Conservation (phyloP, 2,329 filamentous ascomycete species). For the Daldinia sp. region DNA sequence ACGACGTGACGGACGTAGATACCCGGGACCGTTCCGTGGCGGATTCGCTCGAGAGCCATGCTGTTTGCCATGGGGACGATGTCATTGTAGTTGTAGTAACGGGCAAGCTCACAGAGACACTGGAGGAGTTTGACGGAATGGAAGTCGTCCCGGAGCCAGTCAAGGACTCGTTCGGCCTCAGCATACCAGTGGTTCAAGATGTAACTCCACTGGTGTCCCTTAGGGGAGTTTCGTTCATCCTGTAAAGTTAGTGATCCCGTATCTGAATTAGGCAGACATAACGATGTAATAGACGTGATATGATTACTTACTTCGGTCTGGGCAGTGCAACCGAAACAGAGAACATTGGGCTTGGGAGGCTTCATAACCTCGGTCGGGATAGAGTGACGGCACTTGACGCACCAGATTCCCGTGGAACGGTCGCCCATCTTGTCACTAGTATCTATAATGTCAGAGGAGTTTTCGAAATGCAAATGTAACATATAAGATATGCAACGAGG, state of each 20-base stretch:
- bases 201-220: conserved; percentile 1
- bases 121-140: neutral
- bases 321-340: neutral
- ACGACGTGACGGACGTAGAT: neutral
- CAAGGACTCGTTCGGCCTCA: neutral
- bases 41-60: conserved; percentile 12
- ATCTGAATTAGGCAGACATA: neutral
- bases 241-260: neutral
- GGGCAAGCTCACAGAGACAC: neutral
- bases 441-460: neutral
- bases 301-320: neutral
- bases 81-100: neutral
- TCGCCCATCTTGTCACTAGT: neutral
- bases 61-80: conserved; percentile 14
- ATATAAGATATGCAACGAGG: neutral
- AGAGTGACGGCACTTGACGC: neutral
- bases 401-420: neutral
- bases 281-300: neutral
- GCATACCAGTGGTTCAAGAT: neutral
- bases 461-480: neutral
- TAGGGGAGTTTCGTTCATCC: neutral
- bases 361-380: neutral
- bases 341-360: neutral
- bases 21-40: conserved; percentile 8
- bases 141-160: neutral